Percentiles rank a stretch among this genome's conserved stretches.
Evolutionary conservation across 2,329 filamentous ascomycete species (phyloP).

Genomic region (Aspergillus quadricinctus): DNA sequence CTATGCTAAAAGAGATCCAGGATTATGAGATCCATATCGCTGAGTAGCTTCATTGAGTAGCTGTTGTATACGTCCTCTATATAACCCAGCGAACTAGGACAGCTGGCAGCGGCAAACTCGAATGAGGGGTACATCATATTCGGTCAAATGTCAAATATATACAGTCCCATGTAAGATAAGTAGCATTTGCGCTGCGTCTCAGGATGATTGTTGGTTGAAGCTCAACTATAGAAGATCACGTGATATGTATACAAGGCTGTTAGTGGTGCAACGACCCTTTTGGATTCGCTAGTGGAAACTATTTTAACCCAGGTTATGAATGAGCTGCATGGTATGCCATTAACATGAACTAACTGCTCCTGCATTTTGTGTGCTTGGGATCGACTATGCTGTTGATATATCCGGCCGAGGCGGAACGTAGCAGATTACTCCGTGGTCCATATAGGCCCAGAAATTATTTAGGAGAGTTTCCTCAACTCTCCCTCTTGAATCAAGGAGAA

Average conservation of each 20-base stretch:
- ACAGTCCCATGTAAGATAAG: not conserved
- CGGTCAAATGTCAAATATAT: not conserved
- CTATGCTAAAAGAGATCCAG: not conserved
- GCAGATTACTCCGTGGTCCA: not conserved
- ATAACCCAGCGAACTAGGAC: not conserved
- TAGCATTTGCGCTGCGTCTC: not conserved
- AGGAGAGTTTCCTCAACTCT: not conserved
- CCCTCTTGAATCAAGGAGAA: not conserved
- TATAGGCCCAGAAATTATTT: not conserved
- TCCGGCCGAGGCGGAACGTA: not conserved
- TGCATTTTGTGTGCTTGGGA: not conserved
- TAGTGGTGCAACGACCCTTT: not conserved
- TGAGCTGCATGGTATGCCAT: not conserved
- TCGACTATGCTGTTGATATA: not conserved
- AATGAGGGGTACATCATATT: not conserved
- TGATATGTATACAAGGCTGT: not conserved
- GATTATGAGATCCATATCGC: not conserved
- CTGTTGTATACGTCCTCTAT: not conserved
- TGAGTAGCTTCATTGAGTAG: not conserved
- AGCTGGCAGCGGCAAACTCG: not conserved
- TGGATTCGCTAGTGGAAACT: not conserved
- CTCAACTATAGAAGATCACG: not conserved
- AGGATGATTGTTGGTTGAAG: not conserved
- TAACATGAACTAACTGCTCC: not conserved
- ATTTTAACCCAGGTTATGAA: not conserved